Base-by-base conservation (phyloP, 2,329 filamentous ascomycete species). In the Botrytis cinerea region DNA sequence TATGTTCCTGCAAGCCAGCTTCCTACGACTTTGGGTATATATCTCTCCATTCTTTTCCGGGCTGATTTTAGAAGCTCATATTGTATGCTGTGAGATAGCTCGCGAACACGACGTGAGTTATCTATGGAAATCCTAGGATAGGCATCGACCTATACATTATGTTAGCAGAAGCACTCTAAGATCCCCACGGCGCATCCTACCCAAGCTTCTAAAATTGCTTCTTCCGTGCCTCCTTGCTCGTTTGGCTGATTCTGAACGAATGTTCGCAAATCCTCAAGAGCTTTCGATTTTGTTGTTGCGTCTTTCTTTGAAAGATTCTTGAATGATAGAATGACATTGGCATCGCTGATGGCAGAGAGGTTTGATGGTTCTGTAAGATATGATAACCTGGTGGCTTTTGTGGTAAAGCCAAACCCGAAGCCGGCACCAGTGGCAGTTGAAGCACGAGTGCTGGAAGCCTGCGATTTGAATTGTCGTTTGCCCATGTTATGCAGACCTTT, bases 291-390 rank as follows among this genome's bases (percentile, higher is more conserved):
- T 54, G 96, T 99, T 18, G 90, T 97, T 79, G 91, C 92, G 84
- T 98, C 95, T 83, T 96, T 97, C 84, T 98, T 99, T 69, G 91
- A 87, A 5, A 98, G 84, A 78, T 97, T 97, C 83, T 98, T 97
- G 84, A 98, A 93, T n/a, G 91, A 90, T 22, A 98, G 94, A 54
- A 95, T 90, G 54, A 95, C 86, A 79, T 96, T 92, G 12, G 94
- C 88, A 78, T 97, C 91, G 62, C 90, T 92, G 74, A 99, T 90
- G 61, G 84, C 85, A 48, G 90, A 90, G 77, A 97, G 89, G 79
- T 97, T 92, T 66, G 93, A 93, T 16, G 94, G 93, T 79, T 97
- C 94, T 71, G 92, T 87, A 70, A 98, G 89, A 83, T 97, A 98
- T 62, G 95, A 97, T 57, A 99, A 87, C 10, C 85, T 85, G 77